Conservation (phyloP, 2,329 filamentous ascomycete genomes). For the Epichloe amarillans region DNA sequence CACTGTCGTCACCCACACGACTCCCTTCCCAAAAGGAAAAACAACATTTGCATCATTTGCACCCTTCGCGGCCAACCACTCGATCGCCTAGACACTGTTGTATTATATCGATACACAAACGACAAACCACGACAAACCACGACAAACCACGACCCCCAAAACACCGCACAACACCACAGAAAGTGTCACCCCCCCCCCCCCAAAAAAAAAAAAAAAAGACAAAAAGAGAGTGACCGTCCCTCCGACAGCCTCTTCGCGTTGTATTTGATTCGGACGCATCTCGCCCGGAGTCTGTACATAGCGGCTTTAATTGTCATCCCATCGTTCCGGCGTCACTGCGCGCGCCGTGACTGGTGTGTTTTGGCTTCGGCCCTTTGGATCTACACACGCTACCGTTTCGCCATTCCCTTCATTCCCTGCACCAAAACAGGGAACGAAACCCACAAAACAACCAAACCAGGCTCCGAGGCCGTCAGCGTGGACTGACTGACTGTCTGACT, state of each 20-base stretch:
- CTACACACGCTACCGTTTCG: slow-evolving; percentile 1
- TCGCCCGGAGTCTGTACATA: neutral
- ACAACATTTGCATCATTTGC: neutral
- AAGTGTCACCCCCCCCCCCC: too few relatives aligned
- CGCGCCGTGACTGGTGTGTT: neutral
- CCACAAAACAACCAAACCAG: neutral
- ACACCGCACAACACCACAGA: too few relatives aligned
- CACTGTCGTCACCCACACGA: neutral
- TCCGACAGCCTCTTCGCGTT: neutral
- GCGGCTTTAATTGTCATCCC: too few relatives aligned
- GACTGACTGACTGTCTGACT: too few relatives aligned
- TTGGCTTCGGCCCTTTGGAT: neutral
- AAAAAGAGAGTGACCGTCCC: neutral
- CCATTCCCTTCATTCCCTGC: neutral
- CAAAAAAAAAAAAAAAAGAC: too few relatives aligned
- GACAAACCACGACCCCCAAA: neutral
- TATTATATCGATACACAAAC: neutral
- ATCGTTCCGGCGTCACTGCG: too few relatives aligned
- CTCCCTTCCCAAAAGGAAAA: neutral
- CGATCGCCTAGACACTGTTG: neutral
- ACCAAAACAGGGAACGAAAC: neutral
- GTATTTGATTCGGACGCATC: neutral
- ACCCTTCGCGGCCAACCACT: neutral
- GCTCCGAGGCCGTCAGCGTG: too few relatives aligned
- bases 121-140: neutral